These are phyloP conservation scores for Fraxinus velutina DNA, from an alignment of 305 asterid species.

Conservation along the genomic window DNA sequence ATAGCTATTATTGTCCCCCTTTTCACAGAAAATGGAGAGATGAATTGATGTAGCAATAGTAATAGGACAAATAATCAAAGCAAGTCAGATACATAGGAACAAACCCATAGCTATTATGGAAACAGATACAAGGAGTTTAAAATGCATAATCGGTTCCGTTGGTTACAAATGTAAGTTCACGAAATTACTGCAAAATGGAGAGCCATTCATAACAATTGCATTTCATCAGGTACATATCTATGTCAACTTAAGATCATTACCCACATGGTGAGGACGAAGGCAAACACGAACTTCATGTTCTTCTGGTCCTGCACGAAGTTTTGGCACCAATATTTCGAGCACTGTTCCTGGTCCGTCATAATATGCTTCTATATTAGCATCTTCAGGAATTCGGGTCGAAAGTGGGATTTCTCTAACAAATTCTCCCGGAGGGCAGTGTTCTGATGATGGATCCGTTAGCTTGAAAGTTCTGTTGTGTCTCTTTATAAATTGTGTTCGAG, in stretches of 20 bases:
- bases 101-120: conserved; percentile 22
- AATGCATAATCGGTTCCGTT: conserved; percentile 6
- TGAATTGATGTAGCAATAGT: background rate
- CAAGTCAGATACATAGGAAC: conserved; percentile 10
- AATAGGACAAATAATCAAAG: conserved; percentile 17
- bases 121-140: conserved; percentile 4
- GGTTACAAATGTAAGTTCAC: conserved; percentile 19
- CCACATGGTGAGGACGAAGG: conserved; percentile 69
- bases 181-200: conserved; percentile 25
- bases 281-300: conserved; percentile 91
- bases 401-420: conserved; percentile 78
- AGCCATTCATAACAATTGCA: conserved; percentile 7
- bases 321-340: conserved; percentile 84
- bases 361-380: conserved; percentile 80
- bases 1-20: conserved; percentile 11
- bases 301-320: conserved; percentile 66
- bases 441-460: conserved; percentile 59
- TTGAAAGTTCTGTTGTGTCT: conserved; percentile 69
- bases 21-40: too few species aligned
- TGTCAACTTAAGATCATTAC: conserved; percentile 68
- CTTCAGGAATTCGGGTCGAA: conserved; percentile 77
- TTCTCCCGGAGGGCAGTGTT: conserved; percentile 92
- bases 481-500: conserved; percentile 58
- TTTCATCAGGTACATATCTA: conserved; percentile 25
- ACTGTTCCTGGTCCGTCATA: conserved; percentile 62